These are phyloP conservation scores for Plasmodium blacklocki DNA, from an alignment of 169 alveolate genomes.

Conservation along the genomic window DNA sequence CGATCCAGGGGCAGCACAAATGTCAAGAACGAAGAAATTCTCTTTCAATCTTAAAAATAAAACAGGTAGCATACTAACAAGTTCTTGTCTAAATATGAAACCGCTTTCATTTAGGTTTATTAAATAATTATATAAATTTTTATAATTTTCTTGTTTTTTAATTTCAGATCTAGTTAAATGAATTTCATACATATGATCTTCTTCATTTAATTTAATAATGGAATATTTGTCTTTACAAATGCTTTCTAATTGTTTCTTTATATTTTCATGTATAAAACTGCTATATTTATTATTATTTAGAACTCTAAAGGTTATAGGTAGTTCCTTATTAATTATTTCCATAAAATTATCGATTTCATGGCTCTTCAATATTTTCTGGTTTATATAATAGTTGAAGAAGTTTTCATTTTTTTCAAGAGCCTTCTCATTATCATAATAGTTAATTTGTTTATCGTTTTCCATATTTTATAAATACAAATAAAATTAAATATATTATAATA, in stretches of 20 bases:
- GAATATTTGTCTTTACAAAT: slow-evolving; percentile 42
- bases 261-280: slow-evolving; percentile 58
- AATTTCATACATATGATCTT: slow-evolving; percentile 70
- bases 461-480: too few relatives aligned
- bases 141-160: slow-evolving; percentile 78
- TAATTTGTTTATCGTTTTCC: too few relatives aligned
- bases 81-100: slow-evolving; percentile 94
- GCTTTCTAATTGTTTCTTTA: slow-evolving; percentile 47
- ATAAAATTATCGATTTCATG: slow-evolving; percentile 79
- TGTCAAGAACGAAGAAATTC: slow-evolving; percentile 92
- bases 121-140: slow-evolving; percentile 82
- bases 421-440: neutral
- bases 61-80: slow-evolving; percentile 98
- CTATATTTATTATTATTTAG: slow-evolving; percentile 60
- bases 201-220: slow-evolving; percentile 64
- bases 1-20: slow-evolving; percentile 98
- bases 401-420: slow-evolving; percentile 70
- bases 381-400: slow-evolving; percentile 80
- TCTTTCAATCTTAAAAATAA: slow-evolving; percentile 91
- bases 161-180: slow-evolving; percentile 77
- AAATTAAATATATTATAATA: too few relatives aligned
- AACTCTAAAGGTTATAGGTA: slow-evolving; percentile 84
- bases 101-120: slow-evolving; percentile 93
- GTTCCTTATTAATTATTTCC: slow-evolving; percentile 70
- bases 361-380: slow-evolving; percentile 80